Base-by-base conservation (phyloP, 306 rosid genomes). In the Macrotyloma uniflorum region DNA sequence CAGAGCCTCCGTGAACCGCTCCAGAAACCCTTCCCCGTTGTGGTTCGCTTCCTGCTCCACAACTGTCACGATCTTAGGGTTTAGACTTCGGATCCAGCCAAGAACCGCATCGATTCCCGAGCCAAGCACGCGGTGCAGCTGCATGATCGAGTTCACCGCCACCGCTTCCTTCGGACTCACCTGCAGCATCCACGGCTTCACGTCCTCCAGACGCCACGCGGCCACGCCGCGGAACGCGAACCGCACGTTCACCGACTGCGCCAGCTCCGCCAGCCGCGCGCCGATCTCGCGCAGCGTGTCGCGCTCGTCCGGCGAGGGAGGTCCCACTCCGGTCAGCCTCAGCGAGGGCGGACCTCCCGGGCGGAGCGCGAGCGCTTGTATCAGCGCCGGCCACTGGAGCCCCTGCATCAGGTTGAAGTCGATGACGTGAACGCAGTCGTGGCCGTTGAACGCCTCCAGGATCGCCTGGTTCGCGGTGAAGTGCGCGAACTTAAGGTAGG, bases 401-500 rank as follows among this genome's bases (percentile, higher is more conserved):
- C 98, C 98, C 65, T 92, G 98, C 94, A 90, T 90, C 61, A 92
- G 86, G 78, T 90, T 92, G 84, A 94, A 94, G 33, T 94, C 98
- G 67, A 94, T 85, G 80, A 94, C 97, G 87, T 94, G 98, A 84
- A 94, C 95, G 63, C 88, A 84, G 73, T 89, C 91, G 83, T 92
- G 92, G 40, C 97, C 97, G 50, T 89, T 86, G 75, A 92, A 90
- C 0, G 98, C 91, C 28, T 94, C 98, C 0, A 92, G 50, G 40
- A 94, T 94, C 3, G 98, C 98, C 50, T 94, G 97, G 69, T 94
- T 94, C 0, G 98, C 97, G 2, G 97, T 94, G 80, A 94, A 94
- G 71, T 94, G 98, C 1, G 97, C 98, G 85, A 94, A 94, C 79
- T 94, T 94, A 22, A 94, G 83, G 68, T 92, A 94, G 0, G 98